Evolutionary conservation across 305 asterid genomes (phyloP), one percentile per base, ranked within the genome.

Genomic region (Withania somnifera): DNA sequence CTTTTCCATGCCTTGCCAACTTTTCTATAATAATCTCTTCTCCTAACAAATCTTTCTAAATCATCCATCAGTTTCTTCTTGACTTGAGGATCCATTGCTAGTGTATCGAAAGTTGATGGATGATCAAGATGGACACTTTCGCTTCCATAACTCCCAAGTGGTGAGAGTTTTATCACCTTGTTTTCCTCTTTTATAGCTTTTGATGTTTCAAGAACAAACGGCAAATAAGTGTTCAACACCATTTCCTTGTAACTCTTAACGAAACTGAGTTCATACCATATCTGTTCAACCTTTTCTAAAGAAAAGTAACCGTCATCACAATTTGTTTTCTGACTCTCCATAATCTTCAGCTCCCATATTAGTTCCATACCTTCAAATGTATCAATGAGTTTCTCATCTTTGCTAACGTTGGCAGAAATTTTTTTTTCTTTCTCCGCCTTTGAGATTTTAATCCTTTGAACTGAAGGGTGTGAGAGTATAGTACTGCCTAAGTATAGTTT

Each of bases 81-180:
- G 10, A 76, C 15, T 17, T 40, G 78, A 14, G 85, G 82, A 82
- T 85, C 85, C 87, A 85, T 85, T 17, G 87, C 84, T 24, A 82
- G 15, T 24, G 84, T 85, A 8, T 85, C 85, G 28, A 85, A 85
- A 5, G 87, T 82, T 1, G 85, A 85, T 4, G 86, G 86, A 82
- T 83, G 85, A 26, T 85, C 69, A 19, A 82, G 77, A 20, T 69
- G 17, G 14, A 79, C 79, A 47, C 81, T 34, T 26, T 79, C 82
- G 2, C n/a, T 22, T 8, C 40, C 6, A 4, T 50, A 42, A 60
- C 47, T 7, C 20, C 86, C 87, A 3, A 84, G 82, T 3, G 84
- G 15, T 2, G 60, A 54, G 9, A 87, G 82, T 81, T 69, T 81
- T 19, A 87, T 77, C 19, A 69, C 79, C 52, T 77, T 87, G 57